Conservation (phyloP, 371 early-diverging fungal species). For the Mucor sp. region DNA sequence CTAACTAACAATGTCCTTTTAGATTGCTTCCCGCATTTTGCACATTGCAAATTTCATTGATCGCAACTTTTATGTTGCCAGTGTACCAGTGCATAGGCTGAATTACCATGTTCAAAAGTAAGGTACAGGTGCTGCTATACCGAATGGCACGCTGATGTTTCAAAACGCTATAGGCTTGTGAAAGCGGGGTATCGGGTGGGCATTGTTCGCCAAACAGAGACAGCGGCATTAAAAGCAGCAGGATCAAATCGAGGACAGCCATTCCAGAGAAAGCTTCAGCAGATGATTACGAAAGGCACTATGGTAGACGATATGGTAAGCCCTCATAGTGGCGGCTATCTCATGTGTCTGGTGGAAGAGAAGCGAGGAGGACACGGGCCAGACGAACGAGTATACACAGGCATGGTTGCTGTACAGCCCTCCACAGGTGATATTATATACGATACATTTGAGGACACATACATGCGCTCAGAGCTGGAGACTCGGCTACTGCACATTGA, state of each 20-base stretch:
- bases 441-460: slow-evolving; percentile 74
- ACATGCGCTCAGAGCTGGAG: slow-evolving; percentile 74
- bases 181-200: slow-evolving; percentile 85
- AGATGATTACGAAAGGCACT: slow-evolving; percentile 81
- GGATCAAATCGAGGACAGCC: slow-evolving; percentile 75
- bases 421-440: slow-evolving; percentile 77
- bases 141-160: neutral
- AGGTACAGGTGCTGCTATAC: neutral
- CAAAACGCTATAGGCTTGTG: slow-evolving; percentile 58
- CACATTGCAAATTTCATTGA: slow-evolving; percentile 79
- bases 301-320: slow-evolving; percentile 72
- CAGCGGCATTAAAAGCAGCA: slow-evolving; percentile 82
- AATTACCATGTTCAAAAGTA: slow-evolving; percentile 76
- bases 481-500: slow-evolving; percentile 77
- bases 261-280: slow-evolving; percentile 73
- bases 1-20: neutral
- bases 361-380: slow-evolving; percentile 51
- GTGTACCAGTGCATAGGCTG: slow-evolving; percentile 79
- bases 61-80: slow-evolving; percentile 79
- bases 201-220: slow-evolving; percentile 83
- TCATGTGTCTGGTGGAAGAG: slow-evolving; percentile 65
- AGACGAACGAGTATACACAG: slow-evolving; percentile 49
- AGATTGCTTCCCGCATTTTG: slow-evolving; percentile 70
- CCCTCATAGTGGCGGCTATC: slow-evolving; percentile 29
- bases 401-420: slow-evolving; percentile 68